These are phyloP conservation scores for Eucalyptus decipiens DNA, from an alignment of 345 rosid species.

Conservation along the genomic window DNA sequence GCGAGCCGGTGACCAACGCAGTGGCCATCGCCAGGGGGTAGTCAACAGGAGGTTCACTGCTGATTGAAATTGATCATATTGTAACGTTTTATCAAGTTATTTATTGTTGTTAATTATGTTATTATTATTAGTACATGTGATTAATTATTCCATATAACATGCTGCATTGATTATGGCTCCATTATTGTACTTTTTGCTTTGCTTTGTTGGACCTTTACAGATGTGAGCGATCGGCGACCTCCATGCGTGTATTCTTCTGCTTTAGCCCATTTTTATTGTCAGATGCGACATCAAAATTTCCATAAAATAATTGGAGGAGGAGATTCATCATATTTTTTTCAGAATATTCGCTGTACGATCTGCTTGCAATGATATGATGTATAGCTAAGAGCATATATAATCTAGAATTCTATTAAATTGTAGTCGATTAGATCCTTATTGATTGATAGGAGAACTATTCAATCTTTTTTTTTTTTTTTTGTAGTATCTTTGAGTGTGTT, in stretches of 20 bases:
- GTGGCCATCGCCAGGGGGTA: background rate
- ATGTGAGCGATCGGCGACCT: background rate
- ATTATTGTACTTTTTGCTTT: background rate
- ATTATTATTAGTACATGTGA: background rate
- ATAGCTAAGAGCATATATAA: background rate
- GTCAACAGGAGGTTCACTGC: background rate
- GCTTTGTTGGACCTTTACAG: background rate
- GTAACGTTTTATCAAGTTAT: background rate
- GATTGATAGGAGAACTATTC: background rate
- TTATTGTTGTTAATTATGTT: background rate
- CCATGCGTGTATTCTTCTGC: background rate
- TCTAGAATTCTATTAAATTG: background rate
- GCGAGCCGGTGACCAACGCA: background rate
- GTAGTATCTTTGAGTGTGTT: background rate
- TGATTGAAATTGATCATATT: background rate
- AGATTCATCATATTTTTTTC: background rate
- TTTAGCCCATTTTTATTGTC: background rate
- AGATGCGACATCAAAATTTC: background rate
- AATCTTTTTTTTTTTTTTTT: background rate
- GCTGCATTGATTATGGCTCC: background rate
- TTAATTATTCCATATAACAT: background rate
- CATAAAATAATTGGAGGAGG: background rate
- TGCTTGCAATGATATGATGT: background rate
- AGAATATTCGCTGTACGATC: background rate
- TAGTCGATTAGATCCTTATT: background rate